These are phyloP conservation scores for Arachnomyces sp. DNA, from an alignment of 2,329 filamentous ascomycete genomes.

Conservation along the genomic window DNA sequence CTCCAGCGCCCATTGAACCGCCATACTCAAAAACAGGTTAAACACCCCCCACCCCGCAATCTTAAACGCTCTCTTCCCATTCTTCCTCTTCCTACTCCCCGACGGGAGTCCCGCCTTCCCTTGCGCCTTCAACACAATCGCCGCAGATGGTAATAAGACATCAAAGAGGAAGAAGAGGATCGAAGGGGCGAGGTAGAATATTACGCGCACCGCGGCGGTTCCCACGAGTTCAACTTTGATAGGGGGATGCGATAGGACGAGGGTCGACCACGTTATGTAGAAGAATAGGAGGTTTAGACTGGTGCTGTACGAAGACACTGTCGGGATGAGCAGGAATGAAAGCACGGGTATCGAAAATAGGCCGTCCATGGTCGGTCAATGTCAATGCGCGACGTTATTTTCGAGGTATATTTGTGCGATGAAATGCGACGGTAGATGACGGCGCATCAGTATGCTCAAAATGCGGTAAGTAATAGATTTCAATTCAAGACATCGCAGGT, in stretches of 20 bases:
- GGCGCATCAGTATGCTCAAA: too few relatives aligned
- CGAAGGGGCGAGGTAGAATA: constrained; percentile 68
- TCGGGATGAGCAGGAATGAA: constrained; percentile 56
- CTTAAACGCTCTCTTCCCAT: constrained; percentile 37
- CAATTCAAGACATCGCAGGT: too few relatives aligned
- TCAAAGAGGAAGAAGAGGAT: constrained; percentile 67
- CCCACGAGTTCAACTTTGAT: constrained; percentile 67
- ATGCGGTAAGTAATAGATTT: too few relatives aligned
- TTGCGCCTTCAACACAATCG: constrained; percentile 60
- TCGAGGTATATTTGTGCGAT: too few relatives aligned
- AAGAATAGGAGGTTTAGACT: constrained; percentile 82
- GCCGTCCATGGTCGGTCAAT: constrained; percentile 44
- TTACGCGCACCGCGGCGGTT: constrained; percentile 55
- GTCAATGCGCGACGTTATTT: too few relatives aligned
- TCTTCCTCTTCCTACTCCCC: constrained; percentile 28
- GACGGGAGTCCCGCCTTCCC: constrained; percentile 45
- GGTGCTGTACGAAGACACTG: constrained; percentile 61
- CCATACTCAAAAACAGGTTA: constrained; percentile 48
- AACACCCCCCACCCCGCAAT: constrained; percentile 46
- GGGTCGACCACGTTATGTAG: constrained; percentile 79
- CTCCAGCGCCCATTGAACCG: constrained; percentile 50
- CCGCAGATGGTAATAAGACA: constrained; percentile 57
- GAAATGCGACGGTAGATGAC: too few relatives aligned
- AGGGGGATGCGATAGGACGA: constrained; percentile 68
- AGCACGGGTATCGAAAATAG: constrained; percentile 65